Evolutionary conservation across 1,284 basidiomycete genomes (phyloP), one percentile per base, ranked within the genome.

Genomic region (Cystobasidium pallidum): DNA sequence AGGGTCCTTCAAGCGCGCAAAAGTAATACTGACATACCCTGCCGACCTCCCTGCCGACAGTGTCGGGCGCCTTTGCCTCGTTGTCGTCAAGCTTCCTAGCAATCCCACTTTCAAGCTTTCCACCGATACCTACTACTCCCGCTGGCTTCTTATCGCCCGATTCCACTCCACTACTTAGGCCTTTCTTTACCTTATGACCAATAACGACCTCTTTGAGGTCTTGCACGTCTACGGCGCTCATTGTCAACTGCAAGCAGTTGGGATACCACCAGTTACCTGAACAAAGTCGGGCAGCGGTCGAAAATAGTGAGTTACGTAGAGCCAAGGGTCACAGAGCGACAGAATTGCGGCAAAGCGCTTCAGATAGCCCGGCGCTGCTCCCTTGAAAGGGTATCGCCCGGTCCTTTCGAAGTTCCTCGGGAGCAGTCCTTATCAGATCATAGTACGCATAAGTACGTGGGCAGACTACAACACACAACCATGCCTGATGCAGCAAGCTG

Each of bases 1-100:
- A 45, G 4, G 2, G 3, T 24, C 32, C 3, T 8, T 10, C 17
- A 32, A 13, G 43, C 19, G n/a, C 17, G 30, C 36, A n/a, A 21
- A n/a, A 39, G 6, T 13, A n/a, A 55, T 15, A 19, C 6, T n/a
- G 6, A 32, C 59, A 2, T 47, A 71, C 68, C 36, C 41, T 36
- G 3, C 68, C 68, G 26, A 71, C 68, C n/a, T 63, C 61, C 32
- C 7, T 39, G 34, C 51, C 61, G 10, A 71, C 34, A 24, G 58
- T 71, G 15, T 71, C 51, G 6, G 68, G 68, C 15, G 68, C 54
- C 49, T 71, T 71, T n/a, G 51, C 36, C 28, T 71, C 68, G 36
- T 71, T 64, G 36, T 63, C 45, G 41, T 71, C 68, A 24, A 71
- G 61, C 61, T 71, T 71, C 13, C n/a, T 26, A 2, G 68, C 68